These are phyloP conservation scores for Mimosa bimucronata DNA, from an alignment of 306 rosid species.

Conservation along the genomic window DNA sequence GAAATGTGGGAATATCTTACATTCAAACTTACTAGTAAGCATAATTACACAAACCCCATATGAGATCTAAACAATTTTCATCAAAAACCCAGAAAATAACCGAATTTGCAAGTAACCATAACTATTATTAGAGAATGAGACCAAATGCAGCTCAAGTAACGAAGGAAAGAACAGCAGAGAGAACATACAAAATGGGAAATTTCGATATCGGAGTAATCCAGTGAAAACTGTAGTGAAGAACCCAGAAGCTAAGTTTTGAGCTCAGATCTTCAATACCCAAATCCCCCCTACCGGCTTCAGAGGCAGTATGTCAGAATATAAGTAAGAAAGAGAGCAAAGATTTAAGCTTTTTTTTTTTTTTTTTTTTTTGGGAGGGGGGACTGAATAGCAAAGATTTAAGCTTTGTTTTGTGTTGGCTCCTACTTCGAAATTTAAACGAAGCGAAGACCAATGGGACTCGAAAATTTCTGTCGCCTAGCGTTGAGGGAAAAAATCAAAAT, in stretches of 20 bases:
- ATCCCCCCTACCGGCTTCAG: neutral
- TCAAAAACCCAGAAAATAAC: neutral
- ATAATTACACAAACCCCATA: slow-evolving; percentile 2
- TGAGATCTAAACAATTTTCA: neutral
- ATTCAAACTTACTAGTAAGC: neutral
- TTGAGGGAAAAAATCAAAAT: neutral
- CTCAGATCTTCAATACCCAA: neutral
- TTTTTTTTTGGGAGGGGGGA: no score
- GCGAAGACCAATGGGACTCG: neutral
- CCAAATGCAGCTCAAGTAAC: neutral
- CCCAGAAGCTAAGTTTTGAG: slow-evolving; percentile 27
- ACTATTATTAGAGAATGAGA: neutral
- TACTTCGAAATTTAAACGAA: slow-evolving; percentile 38
- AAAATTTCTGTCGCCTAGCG: neutral
- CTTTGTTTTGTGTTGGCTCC: slow-evolving; percentile 14
- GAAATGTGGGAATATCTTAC: neutral
- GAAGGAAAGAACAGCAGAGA: slow-evolving; percentile 7
- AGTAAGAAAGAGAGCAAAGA: neutral
- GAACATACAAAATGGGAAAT: slow-evolving; percentile 40
- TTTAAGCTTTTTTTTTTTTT: neutral
- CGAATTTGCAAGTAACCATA: neutral
- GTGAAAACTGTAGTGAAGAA: neutral
- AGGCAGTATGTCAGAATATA: neutral
- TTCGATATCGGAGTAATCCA: slow-evolving; percentile 24
- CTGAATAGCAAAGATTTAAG: no score